Conservation (phyloP, 2,329 filamentous ascomycete genomes). For the Epicoccum nigrum region DNA sequence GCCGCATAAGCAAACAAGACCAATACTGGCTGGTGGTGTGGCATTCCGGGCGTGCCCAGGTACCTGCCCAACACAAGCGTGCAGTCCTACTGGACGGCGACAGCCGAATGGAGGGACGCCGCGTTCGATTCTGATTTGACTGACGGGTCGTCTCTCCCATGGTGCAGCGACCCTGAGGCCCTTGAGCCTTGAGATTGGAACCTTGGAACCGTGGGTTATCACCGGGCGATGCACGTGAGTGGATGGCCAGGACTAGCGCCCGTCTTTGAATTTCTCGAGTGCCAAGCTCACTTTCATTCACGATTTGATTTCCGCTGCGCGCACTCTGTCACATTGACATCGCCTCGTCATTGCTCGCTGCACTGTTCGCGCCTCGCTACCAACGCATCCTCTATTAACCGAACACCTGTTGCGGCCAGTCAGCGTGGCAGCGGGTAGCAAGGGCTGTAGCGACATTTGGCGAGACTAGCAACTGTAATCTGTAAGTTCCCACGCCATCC, state of each 20-base stretch:
- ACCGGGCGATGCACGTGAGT: slow-evolving; percentile 6
- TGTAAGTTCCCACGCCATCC: slow-evolving; percentile 6
- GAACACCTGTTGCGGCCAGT: slow-evolving; percentile 13
- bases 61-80: slow-evolving; percentile 9
- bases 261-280: not conserved
- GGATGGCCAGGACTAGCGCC: not conserved
- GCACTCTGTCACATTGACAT: no score
- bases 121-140: slow-evolving; percentile 22
- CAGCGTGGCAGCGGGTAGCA: slow-evolving; percentile 19
- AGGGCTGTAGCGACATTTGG: slow-evolving; percentile 25
- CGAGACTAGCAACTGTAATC: slow-evolving; percentile 7
- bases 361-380: slow-evolving; percentile 13
- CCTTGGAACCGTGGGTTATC: not conserved
- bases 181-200: not conserved
- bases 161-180: not conserved
- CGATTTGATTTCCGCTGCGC: not conserved
- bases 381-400: slow-evolving; percentile 15
- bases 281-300: not conserved
- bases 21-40: slow-evolving; percentile 7
- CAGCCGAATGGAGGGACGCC: slow-evolving; percentile 9
- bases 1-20: slow-evolving; percentile 8
- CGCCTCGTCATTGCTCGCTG: slow-evolving; percentile 10
- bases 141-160: slow-evolving; percentile 7
- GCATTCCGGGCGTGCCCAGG: slow-evolving; percentile 12
- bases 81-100: slow-evolving; percentile 12